These are phyloP conservation scores for Gracilariopsis chorda DNA, from an alignment of 23 red algal species.

Conservation along the genomic window DNA sequence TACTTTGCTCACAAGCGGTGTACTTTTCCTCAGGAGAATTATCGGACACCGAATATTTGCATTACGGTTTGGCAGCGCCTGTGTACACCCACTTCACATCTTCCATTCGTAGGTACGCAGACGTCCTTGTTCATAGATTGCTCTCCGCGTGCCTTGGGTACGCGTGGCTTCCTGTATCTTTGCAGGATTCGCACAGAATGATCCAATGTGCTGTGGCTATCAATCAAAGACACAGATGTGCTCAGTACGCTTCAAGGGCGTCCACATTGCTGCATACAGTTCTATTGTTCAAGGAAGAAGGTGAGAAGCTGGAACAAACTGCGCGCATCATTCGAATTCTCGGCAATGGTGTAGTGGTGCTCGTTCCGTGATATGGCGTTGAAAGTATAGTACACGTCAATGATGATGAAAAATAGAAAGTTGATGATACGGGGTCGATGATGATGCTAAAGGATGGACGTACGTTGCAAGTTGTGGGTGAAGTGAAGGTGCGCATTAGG, in stretches of 20 bases:
- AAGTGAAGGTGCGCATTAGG: slow-evolving; percentile 36
- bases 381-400: slow-evolving; percentile 83
- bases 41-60: slow-evolving; percentile 64
- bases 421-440: slow-evolving; percentile 32
- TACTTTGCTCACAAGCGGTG: slow-evolving; percentile 83
- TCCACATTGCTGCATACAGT: slow-evolving; percentile 71
- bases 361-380: slow-evolving; percentile 81
- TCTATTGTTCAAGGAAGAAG: slow-evolving; percentile 62
- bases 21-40: slow-evolving; percentile 85
- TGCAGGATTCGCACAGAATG: slow-evolving; percentile 51
- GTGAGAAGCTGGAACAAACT: slow-evolving; percentile 17
- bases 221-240: slow-evolving; percentile 82
- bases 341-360: slow-evolving; percentile 77
- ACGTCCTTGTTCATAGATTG: slow-evolving; percentile 89
- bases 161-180: slow-evolving; percentile 23
- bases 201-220: slow-evolving; percentile 61
- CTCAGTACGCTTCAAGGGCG: slow-evolving; percentile 70
- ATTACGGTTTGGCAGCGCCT: slow-evolving; percentile 90
- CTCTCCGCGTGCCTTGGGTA: slow-evolving; percentile 74
- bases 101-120: slow-evolving; percentile 92
- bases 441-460: slow-evolving; percentile 32
- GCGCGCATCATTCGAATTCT: slow-evolving; percentile 79
- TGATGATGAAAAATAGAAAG: background rate
- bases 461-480: slow-evolving; percentile 38
- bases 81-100: slow-evolving; percentile 98